phyloP scores from a whole-genome alignment of 352 stramenopile genomes.

The Discostella stelligera region DNA sequence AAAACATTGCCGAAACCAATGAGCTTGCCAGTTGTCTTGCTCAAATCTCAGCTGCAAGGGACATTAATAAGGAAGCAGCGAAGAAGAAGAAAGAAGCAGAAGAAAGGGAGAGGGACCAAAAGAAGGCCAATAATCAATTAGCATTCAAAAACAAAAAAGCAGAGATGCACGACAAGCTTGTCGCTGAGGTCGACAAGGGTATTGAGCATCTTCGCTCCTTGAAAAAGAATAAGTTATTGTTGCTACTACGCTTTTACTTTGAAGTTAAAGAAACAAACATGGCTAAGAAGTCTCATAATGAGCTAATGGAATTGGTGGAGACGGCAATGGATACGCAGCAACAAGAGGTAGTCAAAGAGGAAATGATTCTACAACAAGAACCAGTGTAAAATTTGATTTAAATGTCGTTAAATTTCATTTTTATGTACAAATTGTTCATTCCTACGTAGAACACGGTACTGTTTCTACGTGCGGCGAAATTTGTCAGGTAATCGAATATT shows the following conservation, averaged over 20 bases:
- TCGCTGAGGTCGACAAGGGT: neutral
- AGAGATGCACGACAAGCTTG: neutral
- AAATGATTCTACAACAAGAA: neutral
- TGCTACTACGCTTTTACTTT: neutral
- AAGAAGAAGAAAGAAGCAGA: slow-evolving; percentile 7
- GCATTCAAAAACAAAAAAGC: slow-evolving; percentile 5
- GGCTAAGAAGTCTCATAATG: neutral
- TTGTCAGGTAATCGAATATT: neutral
- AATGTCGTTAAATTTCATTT: neutral
- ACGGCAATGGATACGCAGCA: neutral
- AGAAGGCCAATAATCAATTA: slow-evolving; percentile 11
- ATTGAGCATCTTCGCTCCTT: neutral
- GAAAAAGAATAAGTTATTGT: neutral
- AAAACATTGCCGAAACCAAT: neutral
- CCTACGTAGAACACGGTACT: slow-evolving; percentile 1
- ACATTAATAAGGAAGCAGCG: slow-evolving; percentile 5
- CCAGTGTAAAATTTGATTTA: neutral
- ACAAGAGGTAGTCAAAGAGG: too few relatives aligned
- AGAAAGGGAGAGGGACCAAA: slow-evolving; percentile 9
- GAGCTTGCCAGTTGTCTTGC: slow-evolving; percentile 13
- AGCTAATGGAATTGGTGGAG: neutral
- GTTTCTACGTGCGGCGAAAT: neutral
- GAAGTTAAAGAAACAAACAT: slow-evolving; percentile 4
- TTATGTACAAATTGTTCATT: neutral
- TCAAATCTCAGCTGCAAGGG: slow-evolving; percentile 2